Base-by-base conservation (phyloP, 2,329 filamentous ascomycete species). In the Trichophyton equinum region DNA sequence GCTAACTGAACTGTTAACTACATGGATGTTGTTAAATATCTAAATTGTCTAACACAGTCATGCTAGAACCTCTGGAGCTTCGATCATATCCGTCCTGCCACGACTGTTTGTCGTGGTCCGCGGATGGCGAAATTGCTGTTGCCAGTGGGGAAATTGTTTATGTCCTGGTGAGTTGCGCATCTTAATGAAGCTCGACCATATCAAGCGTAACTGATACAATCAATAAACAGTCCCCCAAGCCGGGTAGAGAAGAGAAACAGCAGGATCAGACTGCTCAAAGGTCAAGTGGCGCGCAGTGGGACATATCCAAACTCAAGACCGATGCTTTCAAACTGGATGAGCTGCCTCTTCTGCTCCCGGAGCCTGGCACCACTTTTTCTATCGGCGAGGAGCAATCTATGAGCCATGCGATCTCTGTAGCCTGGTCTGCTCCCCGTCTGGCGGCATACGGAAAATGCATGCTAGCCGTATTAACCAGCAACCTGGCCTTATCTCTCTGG, bases 301-400 rank as follows among this genome's bases (percentile, higher is more conserved):
- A 71, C 18, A 69, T 67, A 13, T 71, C 66, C 42, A 73, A 73
- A 55, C 70, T 85, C 60, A 74, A 75, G 49, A 76, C 75, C 59
- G 82, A 81, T 64, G 68, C 75, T 59, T 85, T 84, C 68, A 79
- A 78, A 1, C 67, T 71, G 9, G 69, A 73, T 5, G 82, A 85
- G 67, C 78, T 76, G 75, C 70, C 75, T 0, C 64, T 64, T n/a
- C 75, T 77, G 58, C 69, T 76, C 9, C 77, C 80, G 8, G 74
- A 78, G 15, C 72, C 75, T 11, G 74, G 78, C 33, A 66, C 73
- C 13, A 71, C 75, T 18, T 82, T 80, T 66, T 84, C 82, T 0
- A 67, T 84, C 25, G 83, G 81, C 1, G 81, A 83, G 64, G 83
- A 85, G 66, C 78, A 82, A 59, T 84, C 82, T 0, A 67, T 72